phyloP scores from a whole-genome alignment of 495 filamentous ascomycete genomes.

The Neurospora africana region DNA sequence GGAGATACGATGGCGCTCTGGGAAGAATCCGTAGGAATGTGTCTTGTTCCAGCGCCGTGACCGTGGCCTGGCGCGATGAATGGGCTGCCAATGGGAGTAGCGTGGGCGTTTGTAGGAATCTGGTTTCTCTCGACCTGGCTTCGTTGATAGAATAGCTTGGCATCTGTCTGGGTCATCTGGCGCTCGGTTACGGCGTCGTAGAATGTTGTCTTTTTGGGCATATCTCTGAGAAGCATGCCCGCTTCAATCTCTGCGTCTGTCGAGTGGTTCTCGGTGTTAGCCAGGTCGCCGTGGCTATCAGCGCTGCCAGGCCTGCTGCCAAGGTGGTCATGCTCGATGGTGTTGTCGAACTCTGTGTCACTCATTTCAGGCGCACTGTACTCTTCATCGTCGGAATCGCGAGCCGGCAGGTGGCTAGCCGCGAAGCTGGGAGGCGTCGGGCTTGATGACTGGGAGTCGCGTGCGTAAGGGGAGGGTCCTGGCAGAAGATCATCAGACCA shows the following conservation, averaged over 20 bases:
- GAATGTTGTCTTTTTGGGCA: slow-evolving; percentile 67
- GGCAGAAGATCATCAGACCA: not conserved
- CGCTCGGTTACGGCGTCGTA: slow-evolving; percentile 86
- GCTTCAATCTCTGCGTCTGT: slow-evolving; percentile 24
- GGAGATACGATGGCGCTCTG: slow-evolving; percentile 5
- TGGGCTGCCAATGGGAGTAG: slow-evolving; percentile 40
- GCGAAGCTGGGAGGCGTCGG: slow-evolving; percentile 19
- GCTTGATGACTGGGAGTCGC: slow-evolving; percentile 16
- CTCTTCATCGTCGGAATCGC: slow-evolving; percentile 25
- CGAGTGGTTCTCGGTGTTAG: slow-evolving; percentile 1
- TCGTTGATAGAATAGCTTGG: slow-evolving; percentile 89
- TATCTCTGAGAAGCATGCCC: slow-evolving; percentile 62
- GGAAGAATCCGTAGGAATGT: slow-evolving; percentile 12
- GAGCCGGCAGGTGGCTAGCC: slow-evolving; percentile 12
- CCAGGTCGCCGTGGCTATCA: not conserved
- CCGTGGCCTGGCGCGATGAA: slow-evolving; percentile 28
- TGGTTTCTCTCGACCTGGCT: slow-evolving; percentile 55
- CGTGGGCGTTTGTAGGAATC: slow-evolving; percentile 37
- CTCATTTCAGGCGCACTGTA: slow-evolving; percentile 12
- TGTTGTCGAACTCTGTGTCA: slow-evolving; percentile 21
- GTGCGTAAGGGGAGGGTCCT: slow-evolving; percentile 11
- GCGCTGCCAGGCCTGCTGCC: not conserved
- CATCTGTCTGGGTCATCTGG: slow-evolving; percentile 79
- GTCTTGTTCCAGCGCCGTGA: slow-evolving; percentile 14
- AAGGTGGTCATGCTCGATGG: slow-evolving; percentile 6